These are phyloP conservation scores for Podila epicladia DNA, from an alignment of 192 early-diverging fungal species.

Conservation along the genomic window DNA sequence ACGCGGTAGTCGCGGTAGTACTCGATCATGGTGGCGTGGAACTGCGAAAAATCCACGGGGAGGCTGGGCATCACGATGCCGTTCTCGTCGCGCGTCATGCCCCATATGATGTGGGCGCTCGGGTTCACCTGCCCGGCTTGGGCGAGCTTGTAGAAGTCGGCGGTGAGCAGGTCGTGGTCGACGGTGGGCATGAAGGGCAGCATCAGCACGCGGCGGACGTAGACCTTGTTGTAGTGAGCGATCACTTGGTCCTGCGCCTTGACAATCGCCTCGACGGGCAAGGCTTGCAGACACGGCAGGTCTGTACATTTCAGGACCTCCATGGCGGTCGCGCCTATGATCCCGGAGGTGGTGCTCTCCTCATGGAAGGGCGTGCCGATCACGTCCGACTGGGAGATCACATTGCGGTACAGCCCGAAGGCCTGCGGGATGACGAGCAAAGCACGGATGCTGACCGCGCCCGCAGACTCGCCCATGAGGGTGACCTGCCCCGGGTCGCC, in stretches of 20 bases:
- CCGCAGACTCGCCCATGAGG: constrained; percentile 53
- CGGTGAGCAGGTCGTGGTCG: neutral
- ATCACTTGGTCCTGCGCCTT: neutral
- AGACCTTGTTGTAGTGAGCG: no score
- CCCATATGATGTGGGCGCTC: neutral
- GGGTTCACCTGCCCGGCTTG: neutral
- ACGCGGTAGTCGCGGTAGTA: neutral
- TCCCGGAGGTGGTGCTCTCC: neutral
- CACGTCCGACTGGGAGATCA: constrained; percentile 4
- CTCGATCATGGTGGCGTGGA: neutral
- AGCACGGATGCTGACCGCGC: neutral
- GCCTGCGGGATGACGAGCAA: constrained; percentile 1
- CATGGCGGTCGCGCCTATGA: neutral
- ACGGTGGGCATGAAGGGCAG: neutral
- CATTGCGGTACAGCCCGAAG: neutral
- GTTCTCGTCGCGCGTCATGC: neutral
- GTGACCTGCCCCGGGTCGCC: constrained; percentile 65
- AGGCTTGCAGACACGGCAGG: neutral
- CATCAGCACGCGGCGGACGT: neutral
- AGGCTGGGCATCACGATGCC: neutral
- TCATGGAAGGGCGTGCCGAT: neutral
- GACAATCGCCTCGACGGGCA: neutral
- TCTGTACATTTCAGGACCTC: neutral
- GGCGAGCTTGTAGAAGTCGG: neutral
- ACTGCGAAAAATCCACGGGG: neutral